Percentiles rank a stretch among this genome's conserved stretches.
phyloP scores from a whole-genome alignment of 257 asterid species.

The Parsonsia alboflavescens region DNA sequence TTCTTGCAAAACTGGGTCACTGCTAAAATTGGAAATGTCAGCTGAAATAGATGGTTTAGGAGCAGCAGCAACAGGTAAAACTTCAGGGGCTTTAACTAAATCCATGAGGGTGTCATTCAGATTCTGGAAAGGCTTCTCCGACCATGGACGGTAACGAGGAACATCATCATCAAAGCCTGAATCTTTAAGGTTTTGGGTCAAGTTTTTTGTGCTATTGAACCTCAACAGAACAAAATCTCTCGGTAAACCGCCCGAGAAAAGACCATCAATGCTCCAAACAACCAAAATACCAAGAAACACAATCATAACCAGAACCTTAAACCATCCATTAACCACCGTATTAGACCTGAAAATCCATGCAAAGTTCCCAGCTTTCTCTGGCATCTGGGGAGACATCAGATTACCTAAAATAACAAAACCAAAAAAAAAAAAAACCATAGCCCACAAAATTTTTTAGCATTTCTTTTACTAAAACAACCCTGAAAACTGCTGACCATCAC shows the following conservation, averaged over 20 bases:
- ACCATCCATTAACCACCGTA: constrained; percentile 51
- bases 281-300: constrained; percentile 52
- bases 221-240: constrained; percentile 34
- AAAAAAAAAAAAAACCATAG: neutral
- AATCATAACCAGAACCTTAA: constrained; percentile 45
- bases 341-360: constrained; percentile 51
- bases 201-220: constrained; percentile 24
- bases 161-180: constrained; percentile 28
- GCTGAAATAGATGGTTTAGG: constrained; percentile 16
- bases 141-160: constrained; percentile 21
- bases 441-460: constrained; percentile 13
- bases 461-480: neutral
- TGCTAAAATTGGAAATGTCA: constrained; percentile 20
- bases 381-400: constrained; percentile 30
- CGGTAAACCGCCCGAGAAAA: constrained; percentile 26
- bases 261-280: constrained; percentile 47
- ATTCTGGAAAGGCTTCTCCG: constrained; percentile 18
- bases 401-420: constrained; percentile 6
- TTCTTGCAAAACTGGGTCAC: constrained; percentile 27
- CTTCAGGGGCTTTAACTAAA: constrained; percentile 22
- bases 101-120: constrained; percentile 26
- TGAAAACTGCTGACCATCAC: constrained; percentile 23
- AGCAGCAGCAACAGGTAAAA: constrained; percentile 18
- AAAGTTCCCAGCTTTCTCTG: constrained; percentile 44
- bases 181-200: constrained; percentile 26